Base-by-base conservation (phyloP, 305 asterid genomes). In the Plantago coronopus region DNA sequence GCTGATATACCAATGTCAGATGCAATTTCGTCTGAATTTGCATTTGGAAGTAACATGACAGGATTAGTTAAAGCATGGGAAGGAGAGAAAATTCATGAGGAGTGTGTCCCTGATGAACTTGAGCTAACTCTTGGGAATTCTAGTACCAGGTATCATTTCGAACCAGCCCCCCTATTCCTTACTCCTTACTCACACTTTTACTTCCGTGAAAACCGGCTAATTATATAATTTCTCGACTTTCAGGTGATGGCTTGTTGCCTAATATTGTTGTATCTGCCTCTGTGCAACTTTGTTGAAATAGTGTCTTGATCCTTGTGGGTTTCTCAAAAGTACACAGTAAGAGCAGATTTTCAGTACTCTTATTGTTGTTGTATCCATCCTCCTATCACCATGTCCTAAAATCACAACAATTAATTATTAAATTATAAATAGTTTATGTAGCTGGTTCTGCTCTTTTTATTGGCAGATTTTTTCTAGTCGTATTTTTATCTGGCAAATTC, bases 81-180 rank as follows among this genome's bases (percentile, higher is more conserved):
- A 82, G 99, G 97, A 14, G 99, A 93, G 74, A 83, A 88, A 72
- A 93, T 89, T 64, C 99, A 93, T 19, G 99, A 93, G 40, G 99
- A 93, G 62, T 89, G 97, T 67, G 86, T 78, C 61, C 82, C 88
- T 3, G 99, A 94, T 72, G 99, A 94, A 62, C 99, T 94, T 17
- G 96, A 87, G 81, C 95, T 94, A 59, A 94, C 96, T 47, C 95
- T 94, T 55, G 99, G 99, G 63, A 90, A 84, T 78, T 73, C 96
- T 46, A 78, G 63, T 68, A 87, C 97, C 76, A 85, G 95, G 94
- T 93, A 80, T 29, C 50, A 25, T 34, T 51, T 21, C 27, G 50
- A 40, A 56, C 38, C n/a, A 12, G 1, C 51, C 4, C 29, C 23
- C 15, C 16, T 40, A 21, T 23, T 1, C 38, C 15, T 16, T n/a